Evolutionary conservation across 2,329 filamentous ascomycete species (phyloP).

Genomic region (Pseudogymnoascus sp.): DNA sequence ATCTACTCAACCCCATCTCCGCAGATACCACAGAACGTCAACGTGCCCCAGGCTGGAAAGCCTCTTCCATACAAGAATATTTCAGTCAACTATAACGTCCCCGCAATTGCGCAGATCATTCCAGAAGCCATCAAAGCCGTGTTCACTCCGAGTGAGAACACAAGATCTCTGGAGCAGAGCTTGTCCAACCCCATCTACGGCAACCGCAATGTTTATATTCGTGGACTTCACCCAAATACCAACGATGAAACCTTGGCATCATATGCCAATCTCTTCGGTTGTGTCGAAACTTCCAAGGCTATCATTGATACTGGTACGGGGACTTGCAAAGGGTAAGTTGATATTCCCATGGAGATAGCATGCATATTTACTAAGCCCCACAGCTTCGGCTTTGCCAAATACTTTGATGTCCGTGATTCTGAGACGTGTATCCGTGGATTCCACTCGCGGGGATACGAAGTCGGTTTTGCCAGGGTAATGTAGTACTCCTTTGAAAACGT

Average conservation of each 20-base stretch:
- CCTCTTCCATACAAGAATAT: constrained; percentile 26
- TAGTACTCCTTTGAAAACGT: background rate
- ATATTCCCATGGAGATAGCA: background rate
- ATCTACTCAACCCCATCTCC: constrained; percentile 62
- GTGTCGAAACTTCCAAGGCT: constrained; percentile 93
- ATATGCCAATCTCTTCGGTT: constrained; percentile 82
- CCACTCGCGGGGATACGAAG: constrained; percentile 89
- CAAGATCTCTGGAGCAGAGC: constrained; percentile 88
- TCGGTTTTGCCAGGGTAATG: constrained; percentile 85
- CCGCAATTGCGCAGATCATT: constrained; percentile 44
- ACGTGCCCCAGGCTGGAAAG: constrained; percentile 27
- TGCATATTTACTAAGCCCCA: constrained; percentile 9
- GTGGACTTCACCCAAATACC: constrained; percentile 88
- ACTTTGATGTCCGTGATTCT: constrained; percentile 76
- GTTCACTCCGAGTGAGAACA: constrained; percentile 74
- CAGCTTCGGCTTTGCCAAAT: constrained; percentile 97
- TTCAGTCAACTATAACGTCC: constrained; percentile 24
- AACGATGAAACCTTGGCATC: constrained; percentile 80
- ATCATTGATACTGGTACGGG: constrained; percentile 93
- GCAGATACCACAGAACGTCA: constrained; percentile 38
- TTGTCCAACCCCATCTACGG: constrained; percentile 85
- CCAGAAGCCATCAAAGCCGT: constrained; percentile 85
- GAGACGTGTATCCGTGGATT: constrained; percentile 96
- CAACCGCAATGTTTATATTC: constrained; percentile 97
- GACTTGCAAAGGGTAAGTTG: constrained; percentile 83